A percentile compares a stretch with the other conserved stretches of the same genome.
Evolutionary conservation across 345 rosid species (phyloP).

Genomic region (Clarkia xantiana): DNA sequence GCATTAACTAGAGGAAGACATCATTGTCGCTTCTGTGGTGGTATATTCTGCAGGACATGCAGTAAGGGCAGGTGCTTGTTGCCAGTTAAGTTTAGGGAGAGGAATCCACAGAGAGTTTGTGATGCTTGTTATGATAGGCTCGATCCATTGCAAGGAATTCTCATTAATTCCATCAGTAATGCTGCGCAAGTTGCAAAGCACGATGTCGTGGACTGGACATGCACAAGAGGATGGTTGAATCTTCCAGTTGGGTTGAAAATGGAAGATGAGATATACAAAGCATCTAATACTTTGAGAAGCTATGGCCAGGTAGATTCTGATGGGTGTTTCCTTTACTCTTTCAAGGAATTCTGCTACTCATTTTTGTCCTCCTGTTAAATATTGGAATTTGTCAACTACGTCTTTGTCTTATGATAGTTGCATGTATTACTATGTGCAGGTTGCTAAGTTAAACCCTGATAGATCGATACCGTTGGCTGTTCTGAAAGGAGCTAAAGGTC

Average conservation of each 20-base stretch:
- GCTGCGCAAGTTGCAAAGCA: conserved; percentile 76
- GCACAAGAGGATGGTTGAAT: conserved; percentile 87
- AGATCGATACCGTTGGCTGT: conserved; percentile 69
- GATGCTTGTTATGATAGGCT: conserved; percentile 81
- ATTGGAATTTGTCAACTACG: too few relatives aligned
- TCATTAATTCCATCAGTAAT: conserved; percentile 86
- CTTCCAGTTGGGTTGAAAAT: conserved; percentile 88
- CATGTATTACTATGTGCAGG: conserved; percentile 21
- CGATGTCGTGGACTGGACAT: conserved; percentile 82
- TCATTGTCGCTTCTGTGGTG: conserved; percentile 93
- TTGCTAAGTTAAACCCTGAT: conserved; percentile 61
- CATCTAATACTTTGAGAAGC: conserved; percentile 59
- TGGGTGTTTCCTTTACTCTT: background rate
- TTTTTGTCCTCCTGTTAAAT: background rate
- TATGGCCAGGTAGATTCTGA: conserved; percentile 43
- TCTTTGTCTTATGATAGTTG: background rate
- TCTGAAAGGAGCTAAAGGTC: conserved; percentile 72
- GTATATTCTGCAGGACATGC: conserved; percentile 70
- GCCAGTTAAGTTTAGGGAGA: conserved; percentile 49
- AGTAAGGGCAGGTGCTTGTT: conserved; percentile 80
- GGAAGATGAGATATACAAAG: conserved; percentile 89
- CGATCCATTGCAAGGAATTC: conserved; percentile 63
- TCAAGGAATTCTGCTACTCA: too few relatives aligned
- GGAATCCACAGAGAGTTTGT: conserved; percentile 78
- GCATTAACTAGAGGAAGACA: conserved; percentile 89